Base-by-base conservation (phyloP, 306 rosid species). In the Aeschynomene evenia region DNA sequence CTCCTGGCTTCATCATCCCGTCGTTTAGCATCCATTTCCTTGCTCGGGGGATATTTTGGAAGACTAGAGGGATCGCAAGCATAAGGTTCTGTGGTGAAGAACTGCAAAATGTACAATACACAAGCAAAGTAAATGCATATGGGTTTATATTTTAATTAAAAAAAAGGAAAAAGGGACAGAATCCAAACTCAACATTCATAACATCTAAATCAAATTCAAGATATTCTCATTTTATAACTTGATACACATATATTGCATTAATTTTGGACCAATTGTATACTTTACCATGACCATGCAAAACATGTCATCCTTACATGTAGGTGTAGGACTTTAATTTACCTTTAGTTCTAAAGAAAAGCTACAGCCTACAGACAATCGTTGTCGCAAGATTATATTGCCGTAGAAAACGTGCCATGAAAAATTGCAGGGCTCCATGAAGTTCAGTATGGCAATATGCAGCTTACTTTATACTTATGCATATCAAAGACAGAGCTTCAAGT, bases 31-130 rank as follows among this genome's bases (percentile, higher is more conserved):
- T 92, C 98, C 56, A 92, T 88, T 84, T 92, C 98, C 82, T 92
- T 92, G 81, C 89, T 92, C 15, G 98, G 96, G 4, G 98, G 93
- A 80, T 92, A 92, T 75, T 92, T 81, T 64, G 98, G 98, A 71
- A 90, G 96, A 80, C 88, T 90, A 57, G 98, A 90, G 65, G 98
- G 98, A 70, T 90, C 85, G 45, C 96, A 92, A 21, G 96, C 90
- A 90, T 80, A 83, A 46, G 98, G 98, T 72, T 90, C 90, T 20
- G 87, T 83, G 33, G 79, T 80, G 85, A 90, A 92, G 83, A 92
- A 86, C 98, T 92, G 88, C 82, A 85, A 81, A 70, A 62, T 69
- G 71, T 61, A 68, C 79, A 26, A 82, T 70, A 71, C 45, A 63
- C 73, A 51, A 36, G 22, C 56, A 85, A 77, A 77, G 46, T 57